Base-by-base conservation (phyloP, 306 rosid genomes). In the Castanopsis chinensis region DNA sequence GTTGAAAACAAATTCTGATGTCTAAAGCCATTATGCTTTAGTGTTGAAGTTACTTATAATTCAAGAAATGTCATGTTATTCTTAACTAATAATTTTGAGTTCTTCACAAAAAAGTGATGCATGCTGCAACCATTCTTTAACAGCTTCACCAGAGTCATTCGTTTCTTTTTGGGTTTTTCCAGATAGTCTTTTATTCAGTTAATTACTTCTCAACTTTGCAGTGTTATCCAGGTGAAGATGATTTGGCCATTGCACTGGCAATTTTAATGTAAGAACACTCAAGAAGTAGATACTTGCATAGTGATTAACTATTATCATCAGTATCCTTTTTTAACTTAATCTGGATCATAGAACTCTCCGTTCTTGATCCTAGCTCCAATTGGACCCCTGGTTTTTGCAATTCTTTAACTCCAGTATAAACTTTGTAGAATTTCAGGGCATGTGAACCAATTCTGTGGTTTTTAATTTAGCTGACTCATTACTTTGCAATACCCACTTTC, bases 151-250 rank as follows among this genome's bases (percentile, higher is more conserved):
- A 19, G 10, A 33, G 25, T 67, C 1, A 0, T 81, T 78, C 78
- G 25, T 51, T 77, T 30, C n/a, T 71, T 76, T 20, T 23, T 37
- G 43, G 73, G 1, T 71, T 71, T 27, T 25, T 73, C 79, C 80
- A 56, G 59, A 5, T 76, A 19, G 33, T 74, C 75, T 77, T 54
- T 70, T 67, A 20, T 75, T 80, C 27, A 74, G 53, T 85, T 77
- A 68, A 83, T 83, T 72, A 45, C 75, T 78, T 85, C 84, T 83
- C 80, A 73, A 83, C 79, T 78, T 73, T 88, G 86, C 82, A 93
- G 99, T 90, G 99, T 83, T 95, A 90, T 85, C 99, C 98, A 14
- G 93, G 87, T 70, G 99, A 95, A 93, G 99, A 93, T 82, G 99
- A 95, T 85, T 78, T 93, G 83, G 97, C 96, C 81, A 87, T 96